These are phyloP conservation scores for Amylocarpus encephaloides DNA, from an alignment of 2,329 filamentous ascomycete species.

Conservation along the genomic window DNA sequence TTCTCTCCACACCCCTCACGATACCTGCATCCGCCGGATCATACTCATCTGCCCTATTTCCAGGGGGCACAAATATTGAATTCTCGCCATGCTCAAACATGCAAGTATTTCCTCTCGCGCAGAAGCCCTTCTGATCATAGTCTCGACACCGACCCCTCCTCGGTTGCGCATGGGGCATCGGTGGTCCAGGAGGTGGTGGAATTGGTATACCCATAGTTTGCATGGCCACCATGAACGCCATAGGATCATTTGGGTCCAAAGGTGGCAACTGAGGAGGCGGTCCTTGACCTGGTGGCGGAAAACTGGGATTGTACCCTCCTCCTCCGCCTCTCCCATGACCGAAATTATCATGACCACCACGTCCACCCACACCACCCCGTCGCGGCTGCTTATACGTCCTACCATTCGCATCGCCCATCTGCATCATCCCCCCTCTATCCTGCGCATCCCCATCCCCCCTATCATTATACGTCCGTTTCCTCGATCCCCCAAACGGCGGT, in stretches of 20 bases:
- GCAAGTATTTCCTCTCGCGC: constrained; percentile 60
- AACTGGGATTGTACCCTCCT: constrained; percentile 20
- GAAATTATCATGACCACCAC: constrained; percentile 11
- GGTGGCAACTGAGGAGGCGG: constrained; percentile 35
- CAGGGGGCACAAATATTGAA: constrained; percentile 35
- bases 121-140: constrained; percentile 68
- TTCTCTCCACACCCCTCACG: constrained; percentile 24
- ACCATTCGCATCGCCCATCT: constrained; percentile 29
- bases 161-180: constrained; percentile 12
- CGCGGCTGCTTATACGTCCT: constrained; percentile 55
- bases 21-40: constrained; percentile 50
- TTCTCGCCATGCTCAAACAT: constrained; percentile 62
- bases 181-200: constrained; percentile 24
- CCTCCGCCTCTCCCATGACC: constrained; percentile 30
- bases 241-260: constrained; percentile 52
- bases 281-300: constrained; percentile 18
- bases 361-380: constrained; percentile 38
- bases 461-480: constrained; percentile 53
- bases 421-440: constrained; percentile 29
- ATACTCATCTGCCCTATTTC: constrained; percentile 40
- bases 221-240: constrained; percentile 57
- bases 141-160: constrained; percentile 51
- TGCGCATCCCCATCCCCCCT: constrained; percentile 38
- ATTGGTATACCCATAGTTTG: constrained; percentile 42
- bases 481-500: constrained; percentile 21